Base-by-base conservation (phyloP, 2,329 filamentous ascomycete species). In the Akanthomyces dipterigenus region DNA sequence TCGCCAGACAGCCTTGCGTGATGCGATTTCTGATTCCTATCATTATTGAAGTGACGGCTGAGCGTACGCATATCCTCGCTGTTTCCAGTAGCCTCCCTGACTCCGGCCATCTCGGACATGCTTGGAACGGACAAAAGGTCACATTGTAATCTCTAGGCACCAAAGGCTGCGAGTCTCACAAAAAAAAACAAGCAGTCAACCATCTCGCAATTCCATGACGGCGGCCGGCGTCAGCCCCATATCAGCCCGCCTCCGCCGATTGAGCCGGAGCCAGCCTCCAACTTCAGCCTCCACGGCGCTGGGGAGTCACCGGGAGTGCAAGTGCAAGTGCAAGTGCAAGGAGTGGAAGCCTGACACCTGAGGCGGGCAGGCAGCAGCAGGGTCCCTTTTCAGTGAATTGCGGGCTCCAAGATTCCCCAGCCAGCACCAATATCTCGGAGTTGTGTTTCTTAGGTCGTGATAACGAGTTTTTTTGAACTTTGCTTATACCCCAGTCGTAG, bases 211-310 rank as follows among this genome's bases (percentile, higher is more conserved):
- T 59, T 24, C 12, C 36, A 51, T 24, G n/a, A 43, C 48, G 56
- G 56, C 45, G 57, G n/a, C 38, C 48, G 48, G 49, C 28, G 38
- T 50, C 40, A 53, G 57, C 48, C 57, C 57, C 48, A 60, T 60
- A 16, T 53, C 48, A 60, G 40, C 57, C 57, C 57, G 38, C 48
- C 48, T 51, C 57, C 57, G 57, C 57, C 48, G 48, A 60, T 60
- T 43, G 36, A 59, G 8, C 38, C 48, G 40, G 57, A 46, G 54
- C 11, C 43, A 46, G 43, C 16, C 26, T 31, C 38, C 26, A 46
- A 20, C 40, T 46, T 24, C 42, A 55, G 53, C 24, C 9, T 12
- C 16, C 28, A 51, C n/a, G n/a, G n/a, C n/a, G n/a, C n/a, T n/a
- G n/a, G n/a, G n/a, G n/a, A n/a, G n/a, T n/a, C n/a, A n/a, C n/a